Percentiles rank a stretch among this genome's conserved stretches.
phyloP scores from a whole-genome alignment of 768 basidiomycete genomes.

The Amanita fuliginea region DNA sequence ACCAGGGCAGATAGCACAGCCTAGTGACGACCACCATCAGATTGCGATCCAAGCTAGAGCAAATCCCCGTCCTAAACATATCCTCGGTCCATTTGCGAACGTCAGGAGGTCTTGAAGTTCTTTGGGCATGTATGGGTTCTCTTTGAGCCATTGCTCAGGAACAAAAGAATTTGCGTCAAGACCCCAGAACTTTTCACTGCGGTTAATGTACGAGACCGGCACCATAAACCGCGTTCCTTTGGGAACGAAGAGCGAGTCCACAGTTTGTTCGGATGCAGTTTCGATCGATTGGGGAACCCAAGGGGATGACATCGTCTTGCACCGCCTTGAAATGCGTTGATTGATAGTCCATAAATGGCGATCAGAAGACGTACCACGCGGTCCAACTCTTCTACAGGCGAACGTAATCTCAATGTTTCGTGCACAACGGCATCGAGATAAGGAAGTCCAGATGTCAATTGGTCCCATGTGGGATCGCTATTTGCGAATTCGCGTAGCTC shows the following conservation, averaged over 20 bases:
- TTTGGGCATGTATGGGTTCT: constrained; percentile 13
- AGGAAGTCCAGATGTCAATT: too few species aligned
- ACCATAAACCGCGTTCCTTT: too few species aligned
- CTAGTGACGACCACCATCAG: neutral
- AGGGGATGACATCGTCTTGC: constrained; percentile 27
- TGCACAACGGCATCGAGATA: constrained; percentile 14
- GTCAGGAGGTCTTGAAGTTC: constrained; percentile 30
- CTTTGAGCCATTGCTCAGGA: too few species aligned
- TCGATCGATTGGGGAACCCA: constrained; percentile 20
- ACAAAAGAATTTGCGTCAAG: too few species aligned
- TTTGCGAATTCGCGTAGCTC: too few species aligned
- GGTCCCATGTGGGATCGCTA: too few species aligned
- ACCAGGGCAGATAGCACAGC: neutral
- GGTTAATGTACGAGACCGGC: too few species aligned
- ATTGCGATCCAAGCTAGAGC: neutral
- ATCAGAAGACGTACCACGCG: constrained; percentile 18
- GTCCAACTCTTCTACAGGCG: constrained; percentile 17
- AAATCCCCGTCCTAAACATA: constrained; percentile 25
- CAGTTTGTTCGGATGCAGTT: constrained; percentile 13
- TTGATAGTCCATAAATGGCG: neutral
- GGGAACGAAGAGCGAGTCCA: too few species aligned
- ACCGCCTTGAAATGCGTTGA: constrained; percentile 16
- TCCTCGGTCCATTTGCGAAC: constrained; percentile 33
- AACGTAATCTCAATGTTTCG: constrained; percentile 27
- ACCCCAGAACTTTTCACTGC: too few species aligned